Evolutionary conservation across 2,329 filamentous ascomycete species (phyloP), one percentile per base, ranked within the genome.

Genomic region (Plenodomus lindquistii): DNA sequence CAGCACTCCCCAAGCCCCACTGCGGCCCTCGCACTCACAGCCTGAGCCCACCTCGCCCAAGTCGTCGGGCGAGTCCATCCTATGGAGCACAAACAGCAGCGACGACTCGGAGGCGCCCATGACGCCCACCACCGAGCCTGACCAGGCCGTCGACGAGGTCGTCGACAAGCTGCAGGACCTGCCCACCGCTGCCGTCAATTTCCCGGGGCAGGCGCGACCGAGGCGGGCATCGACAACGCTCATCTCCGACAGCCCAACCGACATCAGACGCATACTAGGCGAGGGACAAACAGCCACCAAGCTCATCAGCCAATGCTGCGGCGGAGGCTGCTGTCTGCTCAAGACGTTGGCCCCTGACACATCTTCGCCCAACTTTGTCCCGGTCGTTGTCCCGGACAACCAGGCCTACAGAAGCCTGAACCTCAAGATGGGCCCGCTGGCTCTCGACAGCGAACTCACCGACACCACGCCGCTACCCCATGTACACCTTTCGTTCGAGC

Each of bases 321-420:
- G 84, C 35, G 84, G 84, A 50, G 84, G 84, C 47, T 86, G 84
- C 69, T 86, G 84, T 68, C 78, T 83, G 65, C 74, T 83, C 48
- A 78, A 84, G 63, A 78, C 79, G 24, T 63, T 85, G 60, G 76
- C 76, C 34, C 70, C 77, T 6, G 71, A 79, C 49, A 75, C 74
- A 4, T 67, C 74, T 7, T 67, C 75, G 35, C 71, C 77, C 36
- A 65, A 70, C 40, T 75, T 72, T 38, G 66, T 67, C 5, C 78
- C 81, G 2, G 76, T 86, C 43, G 71, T 75, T 29, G 69, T 78
- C 2, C 92, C 93, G 1, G 85, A 94, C 70, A 97, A 96, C 63
- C 82, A 87, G 50, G 94, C 94, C 15, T 99, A 89, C 76, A 81
- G 84, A 46, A 89, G 87, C 51, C 80, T 99, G 40, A 80, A 85